Base-by-base conservation (phyloP, 768 basidiomycete species). In the Tephrocybe sp. region DNA sequence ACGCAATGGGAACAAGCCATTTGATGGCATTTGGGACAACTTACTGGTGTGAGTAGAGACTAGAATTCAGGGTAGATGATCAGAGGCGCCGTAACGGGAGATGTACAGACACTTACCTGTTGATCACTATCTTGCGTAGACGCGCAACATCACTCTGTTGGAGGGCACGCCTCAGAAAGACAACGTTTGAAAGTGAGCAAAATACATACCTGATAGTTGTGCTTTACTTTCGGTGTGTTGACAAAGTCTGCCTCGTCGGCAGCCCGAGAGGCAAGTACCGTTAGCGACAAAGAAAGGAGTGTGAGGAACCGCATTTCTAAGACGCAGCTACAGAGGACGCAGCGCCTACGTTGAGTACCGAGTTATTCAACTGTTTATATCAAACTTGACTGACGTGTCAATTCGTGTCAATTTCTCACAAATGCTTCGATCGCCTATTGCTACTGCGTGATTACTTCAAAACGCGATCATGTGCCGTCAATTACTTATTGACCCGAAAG, bases 81-180 rank as follows among this genome's bases (percentile, higher is more conserved):
- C 34, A 42, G 36, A 12, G 26, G n/a, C 13, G 39, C n/a, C 19
- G 38, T 40, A 5, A 46, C 30, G 31, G n/a, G 45, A 30, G 48
- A 42, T n/a, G 19, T 53, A 31, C 11, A 31, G 12, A 44, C 26
- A 45, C 72, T 60, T 57, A 80, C 85, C 87, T 90, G 72, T 95
- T 90, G 62, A 96, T 91, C 56, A 97, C 93, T 55, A 96, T 92
- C 62, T 89, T 92, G 52, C 95, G 83, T 59, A 98, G 77, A 62
- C 95, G 89, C 34, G 92, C 82, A 51, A 97, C 92, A 69, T 96
- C 94, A 60, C 93, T 95, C 93, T 95, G 62, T 48, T 30, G 39
- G 23, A 42, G 45, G 52, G 30, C 31, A 43, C 49, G 32, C 4
- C 14, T 45, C 35, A 36, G 19, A 12, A 19, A 12, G 41, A 44